These are phyloP conservation scores for Huntiella moniliformis DNA, from an alignment of 2,329 filamentous ascomycete species.

Conservation along the genomic window DNA sequence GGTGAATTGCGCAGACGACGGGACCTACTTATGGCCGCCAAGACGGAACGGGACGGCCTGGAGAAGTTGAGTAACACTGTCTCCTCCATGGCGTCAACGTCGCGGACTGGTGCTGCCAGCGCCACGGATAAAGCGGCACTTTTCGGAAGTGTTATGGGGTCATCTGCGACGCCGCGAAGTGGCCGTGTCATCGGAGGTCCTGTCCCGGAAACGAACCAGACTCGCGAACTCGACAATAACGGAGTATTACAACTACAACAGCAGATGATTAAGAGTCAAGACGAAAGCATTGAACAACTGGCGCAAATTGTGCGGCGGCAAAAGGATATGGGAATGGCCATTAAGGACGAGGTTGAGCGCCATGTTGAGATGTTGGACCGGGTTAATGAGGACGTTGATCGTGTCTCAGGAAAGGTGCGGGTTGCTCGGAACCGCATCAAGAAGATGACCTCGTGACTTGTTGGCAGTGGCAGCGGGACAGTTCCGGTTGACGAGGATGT, in stretches of 20 bases:
- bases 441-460: slow-evolving; percentile 33
- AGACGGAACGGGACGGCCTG: slow-evolving; percentile 56
- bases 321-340: slow-evolving; percentile 59
- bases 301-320: slow-evolving; percentile 51
- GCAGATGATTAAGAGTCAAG: slow-evolving; percentile 57
- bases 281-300: slow-evolving; percentile 50
- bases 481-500: slow-evolving; percentile 1
- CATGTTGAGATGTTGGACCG: slow-evolving; percentile 53
- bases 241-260: slow-evolving; percentile 57
- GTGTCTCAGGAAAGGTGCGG: slow-evolving; percentile 48
- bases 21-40: slow-evolving; percentile 50
- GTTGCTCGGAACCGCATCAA: slow-evolving; percentile 55
- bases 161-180: slow-evolving; percentile 17
- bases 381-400: slow-evolving; percentile 46
- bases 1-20: slow-evolving; percentile 55
- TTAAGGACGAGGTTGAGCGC: slow-evolving; percentile 52
- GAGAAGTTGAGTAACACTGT: slow-evolving; percentile 50
- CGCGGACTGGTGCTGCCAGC: slow-evolving; percentile 23
- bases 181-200: slow-evolving; percentile 53
- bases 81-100: slow-evolving; percentile 20
- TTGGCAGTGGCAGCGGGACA: slow-evolving; percentile 7
- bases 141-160: slow-evolving; percentile 21
- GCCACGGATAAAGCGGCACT: slow-evolving; percentile 31
- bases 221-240: slow-evolving; percentile 56
- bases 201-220: slow-evolving; percentile 55